phyloP scores from a whole-genome alignment of 176 grass and related monocot genomes.

The Zea luxurians region DNA sequence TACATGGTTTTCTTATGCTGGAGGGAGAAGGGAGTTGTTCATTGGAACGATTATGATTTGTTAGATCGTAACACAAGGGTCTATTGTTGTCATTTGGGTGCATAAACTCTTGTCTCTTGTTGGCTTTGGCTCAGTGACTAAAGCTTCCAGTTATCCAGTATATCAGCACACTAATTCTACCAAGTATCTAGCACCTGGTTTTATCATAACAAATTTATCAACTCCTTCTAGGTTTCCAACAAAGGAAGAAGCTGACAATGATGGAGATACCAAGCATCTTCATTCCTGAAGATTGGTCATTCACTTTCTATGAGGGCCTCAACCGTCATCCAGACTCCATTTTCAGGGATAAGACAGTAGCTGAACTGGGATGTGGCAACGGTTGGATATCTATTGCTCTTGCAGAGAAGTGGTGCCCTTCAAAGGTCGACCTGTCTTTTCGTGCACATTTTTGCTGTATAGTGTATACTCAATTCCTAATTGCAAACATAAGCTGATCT shows the following conservation, averaged over 20 bases:
- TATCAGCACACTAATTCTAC: conserved; percentile 7
- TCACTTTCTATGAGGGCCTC: conserved; percentile 97
- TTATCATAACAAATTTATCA: conserved; percentile 30
- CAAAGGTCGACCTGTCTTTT: conserved; percentile 57
- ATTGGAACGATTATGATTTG: not conserved
- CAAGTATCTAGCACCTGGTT: conserved; percentile 5
- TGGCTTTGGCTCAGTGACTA: conserved; percentile 1
- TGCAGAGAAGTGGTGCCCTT: conserved; percentile 84
- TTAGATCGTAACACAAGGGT: not conserved
- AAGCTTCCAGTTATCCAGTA: conserved; percentile 25
- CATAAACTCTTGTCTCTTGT: not conserved
- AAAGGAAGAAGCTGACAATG: conserved; percentile 89
- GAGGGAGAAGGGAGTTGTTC: not conserved
- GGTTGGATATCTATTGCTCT: conserved; percentile 99
- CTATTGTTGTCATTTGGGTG: not conserved
- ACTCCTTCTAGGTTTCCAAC: conserved; percentile 63
- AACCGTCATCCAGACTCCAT: conserved; percentile 85
- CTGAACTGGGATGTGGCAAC: conserved; percentile 91
- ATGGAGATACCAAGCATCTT: conserved; percentile 99
- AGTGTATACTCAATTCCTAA: not conserved
- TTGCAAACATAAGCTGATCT: not conserved
- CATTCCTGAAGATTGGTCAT: conserved; percentile 98
- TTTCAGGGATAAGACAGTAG: conserved; percentile 82
- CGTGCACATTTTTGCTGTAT: not conserved
- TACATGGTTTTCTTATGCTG: not conserved